phyloP scores from a whole-genome alignment of 2,329 filamentous ascomycete genomes.

The Atkinsonella hypoxylon region DNA sequence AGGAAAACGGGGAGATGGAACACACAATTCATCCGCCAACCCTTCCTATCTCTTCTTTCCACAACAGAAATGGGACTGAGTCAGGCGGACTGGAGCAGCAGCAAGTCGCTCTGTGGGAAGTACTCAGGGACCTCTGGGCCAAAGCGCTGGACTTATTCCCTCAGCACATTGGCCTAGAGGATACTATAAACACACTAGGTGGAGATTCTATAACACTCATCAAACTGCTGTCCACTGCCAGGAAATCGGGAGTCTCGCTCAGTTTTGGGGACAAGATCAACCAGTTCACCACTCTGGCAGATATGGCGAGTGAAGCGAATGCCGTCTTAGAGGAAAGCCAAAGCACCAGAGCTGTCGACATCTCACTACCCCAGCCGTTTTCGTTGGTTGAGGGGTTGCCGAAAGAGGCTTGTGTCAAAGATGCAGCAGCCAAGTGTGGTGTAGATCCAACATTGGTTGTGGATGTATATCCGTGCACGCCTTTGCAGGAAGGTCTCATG shows the following conservation, averaged over 20 bases:
- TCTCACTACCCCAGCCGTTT: background rate
- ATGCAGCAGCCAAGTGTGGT: background rate
- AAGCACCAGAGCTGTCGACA: background rate
- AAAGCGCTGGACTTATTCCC: background rate
- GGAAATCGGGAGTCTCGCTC: background rate
- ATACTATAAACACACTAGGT: background rate
- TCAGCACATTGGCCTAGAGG: background rate
- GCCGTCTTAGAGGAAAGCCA: background rate
- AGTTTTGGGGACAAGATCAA: background rate
- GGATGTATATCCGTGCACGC: background rate
- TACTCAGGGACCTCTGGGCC: background rate
- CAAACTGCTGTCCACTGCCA: background rate
- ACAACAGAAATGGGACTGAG: background rate
- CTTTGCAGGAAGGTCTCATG: background rate
- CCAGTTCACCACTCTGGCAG: background rate
- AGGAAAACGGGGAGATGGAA: background rate
- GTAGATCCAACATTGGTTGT: background rate
- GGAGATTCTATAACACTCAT: background rate
- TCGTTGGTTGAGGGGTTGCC: background rate
- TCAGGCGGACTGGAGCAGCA: background rate
- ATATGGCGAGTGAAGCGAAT: background rate
- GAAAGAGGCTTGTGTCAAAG: background rate
- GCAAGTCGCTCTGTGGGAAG: background rate
- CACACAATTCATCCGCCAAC: background rate
- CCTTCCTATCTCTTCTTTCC: background rate